Evolutionary conservation across 495 filamentous ascomycete genomes (phyloP).

Genomic region (Ramalina intermedia): DNA sequence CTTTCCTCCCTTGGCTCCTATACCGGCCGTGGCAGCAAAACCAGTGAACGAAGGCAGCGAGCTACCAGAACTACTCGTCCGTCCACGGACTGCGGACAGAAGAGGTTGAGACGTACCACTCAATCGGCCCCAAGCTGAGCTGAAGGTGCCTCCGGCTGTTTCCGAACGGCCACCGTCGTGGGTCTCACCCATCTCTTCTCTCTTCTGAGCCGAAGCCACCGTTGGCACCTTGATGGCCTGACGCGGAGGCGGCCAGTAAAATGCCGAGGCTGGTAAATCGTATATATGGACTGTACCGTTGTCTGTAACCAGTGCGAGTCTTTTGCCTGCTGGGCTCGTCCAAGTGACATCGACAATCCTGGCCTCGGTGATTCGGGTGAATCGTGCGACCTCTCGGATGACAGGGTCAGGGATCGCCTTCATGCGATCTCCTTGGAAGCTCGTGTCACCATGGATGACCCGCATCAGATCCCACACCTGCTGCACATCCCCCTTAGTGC

Average conservation of each 20-base stretch:
- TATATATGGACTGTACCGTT: slow-evolving; percentile 89
- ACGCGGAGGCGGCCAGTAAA: slow-evolving; percentile 78
- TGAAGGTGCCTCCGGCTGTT: slow-evolving; percentile 43
- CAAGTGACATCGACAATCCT: slow-evolving; percentile 82
- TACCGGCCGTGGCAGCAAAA: slow-evolving; percentile 51
- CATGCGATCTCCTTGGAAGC: slow-evolving; percentile 18
- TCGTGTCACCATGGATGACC: slow-evolving; percentile 12
- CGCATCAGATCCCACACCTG: slow-evolving; percentile 90
- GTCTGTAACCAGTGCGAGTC: slow-evolving; percentile 73
- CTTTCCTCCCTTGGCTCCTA: slow-evolving; percentile 53
- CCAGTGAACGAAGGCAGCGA: slow-evolving; percentile 34
- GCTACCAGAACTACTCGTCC: slow-evolving; percentile 34
- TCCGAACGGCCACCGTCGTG: slow-evolving; percentile 31
- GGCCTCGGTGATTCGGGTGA: slow-evolving; percentile 79
- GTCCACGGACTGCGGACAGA: slow-evolving; percentile 38
- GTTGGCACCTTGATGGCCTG: slow-evolving; percentile 33
- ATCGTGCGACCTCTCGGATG: slow-evolving; percentile 73
- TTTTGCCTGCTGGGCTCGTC: slow-evolving; percentile 66
- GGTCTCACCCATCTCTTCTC: slow-evolving; percentile 4
- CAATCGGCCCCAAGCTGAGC: slow-evolving; percentile 45
- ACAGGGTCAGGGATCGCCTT: slow-evolving; percentile 25
- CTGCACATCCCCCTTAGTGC: slow-evolving; percentile 81
- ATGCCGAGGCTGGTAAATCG: slow-evolving; percentile 68
- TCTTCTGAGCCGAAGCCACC: slow-evolving; percentile 17
- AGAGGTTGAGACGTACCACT: slow-evolving; percentile 44